phyloP scores from a whole-genome alignment of 495 filamentous ascomycete species.

The Penicillium samsonianum region DNA sequence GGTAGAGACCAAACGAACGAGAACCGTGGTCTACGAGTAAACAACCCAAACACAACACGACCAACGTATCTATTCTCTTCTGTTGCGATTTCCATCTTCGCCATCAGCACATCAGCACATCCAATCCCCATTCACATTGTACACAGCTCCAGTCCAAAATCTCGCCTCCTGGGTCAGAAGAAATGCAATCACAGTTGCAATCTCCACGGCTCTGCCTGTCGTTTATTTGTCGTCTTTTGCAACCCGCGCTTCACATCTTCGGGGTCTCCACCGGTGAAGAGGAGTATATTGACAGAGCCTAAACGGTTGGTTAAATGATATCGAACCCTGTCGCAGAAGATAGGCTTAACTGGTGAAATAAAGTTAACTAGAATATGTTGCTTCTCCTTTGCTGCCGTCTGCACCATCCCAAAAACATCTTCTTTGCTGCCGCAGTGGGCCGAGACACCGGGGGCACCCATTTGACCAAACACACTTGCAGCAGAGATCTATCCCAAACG shows the following conservation, averaged over 20 bases:
- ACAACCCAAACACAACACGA: too few relatives aligned
- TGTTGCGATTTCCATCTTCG: too few relatives aligned
- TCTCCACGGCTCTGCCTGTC: conserved; percentile 45
- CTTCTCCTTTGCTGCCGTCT: conserved; percentile 52
- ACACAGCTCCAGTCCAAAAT: conserved; percentile 52
- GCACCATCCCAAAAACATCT: conserved; percentile 56
- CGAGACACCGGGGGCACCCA: conserved; percentile 41
- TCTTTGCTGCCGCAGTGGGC: conserved; percentile 57
- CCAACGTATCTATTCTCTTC: too few relatives aligned
- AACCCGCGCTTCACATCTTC: conserved; percentile 19
- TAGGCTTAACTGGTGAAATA: conserved; percentile 18
- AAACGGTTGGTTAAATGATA: background rate
- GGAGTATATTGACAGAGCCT: conserved; percentile 24
- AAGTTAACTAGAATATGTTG: conserved; percentile 56
- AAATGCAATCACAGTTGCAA: conserved; percentile 52
- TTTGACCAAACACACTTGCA: conserved; percentile 50
- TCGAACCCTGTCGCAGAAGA: background rate
- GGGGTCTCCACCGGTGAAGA: conserved; percentile 17
- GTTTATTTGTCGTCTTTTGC: conserved; percentile 24
- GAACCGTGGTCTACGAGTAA: too few relatives aligned
- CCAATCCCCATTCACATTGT: conserved; percentile 40
- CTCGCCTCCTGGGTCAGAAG: conserved; percentile 52
- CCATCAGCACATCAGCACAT: conserved; percentile 10
- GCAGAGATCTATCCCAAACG: conserved; percentile 27
- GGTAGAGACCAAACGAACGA: too few relatives aligned